These are phyloP conservation scores for Diplodia sapinea DNA, from an alignment of 2,329 filamentous ascomycete genomes.

Conservation along the genomic window DNA sequence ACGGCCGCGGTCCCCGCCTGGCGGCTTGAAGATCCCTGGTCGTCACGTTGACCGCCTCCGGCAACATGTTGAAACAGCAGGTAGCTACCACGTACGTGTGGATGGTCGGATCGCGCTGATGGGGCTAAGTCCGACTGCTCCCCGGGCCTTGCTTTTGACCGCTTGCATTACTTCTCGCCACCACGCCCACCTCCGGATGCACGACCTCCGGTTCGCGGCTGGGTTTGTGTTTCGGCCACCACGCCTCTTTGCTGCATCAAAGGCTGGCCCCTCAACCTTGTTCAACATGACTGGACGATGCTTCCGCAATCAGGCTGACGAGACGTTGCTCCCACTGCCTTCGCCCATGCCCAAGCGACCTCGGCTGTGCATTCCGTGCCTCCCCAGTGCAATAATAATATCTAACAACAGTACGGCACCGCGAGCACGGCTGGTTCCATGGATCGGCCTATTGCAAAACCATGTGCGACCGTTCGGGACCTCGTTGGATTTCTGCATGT, in stretches of 20 bases:
- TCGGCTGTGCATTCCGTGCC: slow-evolving; percentile 23
- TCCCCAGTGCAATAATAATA: slow-evolving; percentile 18
- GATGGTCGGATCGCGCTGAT: slow-evolving; percentile 24
- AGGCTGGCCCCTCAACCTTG: slow-evolving; percentile 17
- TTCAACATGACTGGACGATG: slow-evolving; percentile 16
- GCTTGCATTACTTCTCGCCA: slow-evolving; percentile 28
- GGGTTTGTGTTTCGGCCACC: slow-evolving; percentile 29
- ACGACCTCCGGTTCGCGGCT: slow-evolving; percentile 27
- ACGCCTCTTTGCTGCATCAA: slow-evolving; percentile 26
- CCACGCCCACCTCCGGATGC: slow-evolving; percentile 25
- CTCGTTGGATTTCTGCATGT: slow-evolving; percentile 23
- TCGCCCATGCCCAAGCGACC: slow-evolving; percentile 6
- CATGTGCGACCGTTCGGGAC: slow-evolving; percentile 22
- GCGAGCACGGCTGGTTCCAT: slow-evolving; percentile 16
- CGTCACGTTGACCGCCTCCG: slow-evolving; percentile 14
- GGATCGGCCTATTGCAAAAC: slow-evolving; percentile 23
- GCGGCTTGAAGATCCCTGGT: slow-evolving; percentile 8
- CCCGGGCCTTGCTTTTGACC: slow-evolving; percentile 25
- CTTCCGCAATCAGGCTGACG: slow-evolving; percentile 27
- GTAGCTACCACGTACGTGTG: slow-evolving; percentile 16
- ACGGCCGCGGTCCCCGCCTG: slow-evolving; percentile 1
- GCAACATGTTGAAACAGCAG: slow-evolving; percentile 24
- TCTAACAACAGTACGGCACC: slow-evolving; percentile 4
- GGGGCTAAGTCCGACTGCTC: slow-evolving; percentile 17
- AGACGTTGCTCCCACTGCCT: slow-evolving; percentile 10